These are phyloP conservation scores for Artemisia tridentata DNA, from an alignment of 129 eudicot species.

Conservation along the genomic window DNA sequence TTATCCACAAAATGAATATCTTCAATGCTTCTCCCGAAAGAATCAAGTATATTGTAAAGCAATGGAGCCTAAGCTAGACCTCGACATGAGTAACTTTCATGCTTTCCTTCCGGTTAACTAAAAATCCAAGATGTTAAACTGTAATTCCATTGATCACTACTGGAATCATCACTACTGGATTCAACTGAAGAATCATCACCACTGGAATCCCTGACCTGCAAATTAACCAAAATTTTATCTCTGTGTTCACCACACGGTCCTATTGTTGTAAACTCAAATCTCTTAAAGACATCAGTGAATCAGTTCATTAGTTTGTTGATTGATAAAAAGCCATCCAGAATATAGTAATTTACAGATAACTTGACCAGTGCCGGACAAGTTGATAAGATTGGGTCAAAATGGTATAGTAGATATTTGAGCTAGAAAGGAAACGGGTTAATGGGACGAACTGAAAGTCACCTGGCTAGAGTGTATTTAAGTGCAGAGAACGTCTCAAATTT, in stretches of 20 bases:
- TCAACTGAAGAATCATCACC: constrained; percentile 10
- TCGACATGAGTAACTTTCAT: constrained; percentile 20
- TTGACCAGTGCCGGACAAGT: background rate
- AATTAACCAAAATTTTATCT: constrained; percentile 13
- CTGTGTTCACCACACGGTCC: constrained; percentile 2
- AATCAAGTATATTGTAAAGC: background rate
- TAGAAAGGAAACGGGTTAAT: background rate
- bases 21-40: constrained; percentile 19
- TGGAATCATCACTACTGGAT: constrained; percentile 16
- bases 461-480: no score
- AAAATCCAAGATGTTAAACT: constrained; percentile 23
- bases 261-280: background rate
- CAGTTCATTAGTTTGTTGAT: background rate
- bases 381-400: background rate
- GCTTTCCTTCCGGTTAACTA: constrained; percentile 28
- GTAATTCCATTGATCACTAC: constrained; percentile 16
- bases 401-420: background rate
- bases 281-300: background rate
- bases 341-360: background rate
- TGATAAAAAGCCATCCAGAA: background rate
- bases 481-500: no score
- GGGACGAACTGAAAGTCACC: no score
- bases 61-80: constrained; percentile 1
- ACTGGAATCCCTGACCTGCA: constrained; percentile 36
- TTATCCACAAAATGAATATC: constrained; percentile 7